Conservation (phyloP, 2,329 filamentous ascomycete species). For the Fusarium sp. region DNA sequence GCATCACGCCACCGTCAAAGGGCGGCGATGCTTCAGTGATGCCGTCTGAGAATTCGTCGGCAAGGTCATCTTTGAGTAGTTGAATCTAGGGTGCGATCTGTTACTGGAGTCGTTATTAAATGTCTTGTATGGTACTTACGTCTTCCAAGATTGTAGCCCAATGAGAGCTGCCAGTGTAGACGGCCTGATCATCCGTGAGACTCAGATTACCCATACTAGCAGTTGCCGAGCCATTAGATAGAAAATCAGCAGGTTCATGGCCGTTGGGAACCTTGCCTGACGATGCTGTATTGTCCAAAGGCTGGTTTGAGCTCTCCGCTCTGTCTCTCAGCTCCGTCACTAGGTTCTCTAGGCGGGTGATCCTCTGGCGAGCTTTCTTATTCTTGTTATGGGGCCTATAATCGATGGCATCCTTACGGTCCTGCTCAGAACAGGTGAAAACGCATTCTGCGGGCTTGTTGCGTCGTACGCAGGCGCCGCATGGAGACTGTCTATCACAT, state of each 20-base stretch:
- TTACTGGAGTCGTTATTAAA: not conserved
- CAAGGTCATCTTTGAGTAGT: constrained; percentile 15
- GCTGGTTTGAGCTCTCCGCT: constrained; percentile 10
- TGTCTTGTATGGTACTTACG: not conserved
- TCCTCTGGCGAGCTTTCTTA: constrained; percentile 33
- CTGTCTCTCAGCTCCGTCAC: constrained; percentile 33
- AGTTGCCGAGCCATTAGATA: not conserved
- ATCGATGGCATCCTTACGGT: constrained; percentile 35
- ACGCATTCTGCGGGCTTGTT: constrained; percentile 14
- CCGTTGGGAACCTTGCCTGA: not conserved
- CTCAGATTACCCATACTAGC: constrained; percentile 14
- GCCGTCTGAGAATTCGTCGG: constrained; percentile 4
- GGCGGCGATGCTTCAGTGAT: not conserved
- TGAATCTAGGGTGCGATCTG: constrained; percentile 3
- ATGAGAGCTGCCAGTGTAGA: constrained; percentile 29
- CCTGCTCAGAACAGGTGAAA: constrained; percentile 28
- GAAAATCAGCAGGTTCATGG: not conserved
- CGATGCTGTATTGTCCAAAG: not conserved
- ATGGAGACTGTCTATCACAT: constrained; percentile 27
- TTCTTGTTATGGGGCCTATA: constrained; percentile 26
- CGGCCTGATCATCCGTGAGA: constrained; percentile 3
- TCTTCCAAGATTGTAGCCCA: constrained; percentile 31
- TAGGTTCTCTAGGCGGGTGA: constrained; percentile 36
- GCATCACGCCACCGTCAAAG: not conserved
- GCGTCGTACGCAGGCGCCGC: constrained; percentile 12